Base-by-base conservation (phyloP, 768 basidiomycete species). In the Collybia sp. region DNA sequence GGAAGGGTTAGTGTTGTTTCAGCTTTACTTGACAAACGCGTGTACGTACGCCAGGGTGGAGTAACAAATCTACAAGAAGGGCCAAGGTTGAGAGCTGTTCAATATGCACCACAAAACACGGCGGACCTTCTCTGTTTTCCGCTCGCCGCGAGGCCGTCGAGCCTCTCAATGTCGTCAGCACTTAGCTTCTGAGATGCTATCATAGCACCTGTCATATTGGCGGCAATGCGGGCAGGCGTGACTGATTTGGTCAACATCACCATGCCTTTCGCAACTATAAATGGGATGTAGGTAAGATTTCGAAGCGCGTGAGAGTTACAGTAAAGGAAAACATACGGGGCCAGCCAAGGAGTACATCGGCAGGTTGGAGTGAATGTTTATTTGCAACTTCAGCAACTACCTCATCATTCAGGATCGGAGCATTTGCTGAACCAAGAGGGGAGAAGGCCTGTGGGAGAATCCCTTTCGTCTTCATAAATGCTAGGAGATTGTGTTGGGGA, bases 361-460 rank as follows among this genome's bases (percentile, higher is more conserved):
- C 57, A 1, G 77, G 66, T 47, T 75, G 65, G 41, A 85, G 60
- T 1, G 59, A 62, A 58, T 83, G 69, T 58, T 80, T 82, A 48
- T 66, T 57, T 1, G 86, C 87, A 47, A 92, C 73, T 52, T 72
- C 68, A 3, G 65, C 50, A 6, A 85, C 80, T 3, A 73, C 69
- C 42, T 81, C 77, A 54, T 93, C 88, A 5, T 58, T 59, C 30
- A 91, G 60, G 6, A 92, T 66, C 6, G 85, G 85, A 1, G 84
- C 78, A 53, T 75, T 73, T 10, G 79, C 72, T 8, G 82, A 85
- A 31, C 83, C 88, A 12, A 92, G 78, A 8, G 91, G 89, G 6
- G 86, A 91, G 62, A 88, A 93, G 1, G 90, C 89, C 60, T 89
- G 75, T 0, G 85, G 72, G 42, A 82, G 66, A 55, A 93, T 91